phyloP scores from a whole-genome alignment of 768 basidiomycete species.

The Xerocomellus intermedius region DNA sequence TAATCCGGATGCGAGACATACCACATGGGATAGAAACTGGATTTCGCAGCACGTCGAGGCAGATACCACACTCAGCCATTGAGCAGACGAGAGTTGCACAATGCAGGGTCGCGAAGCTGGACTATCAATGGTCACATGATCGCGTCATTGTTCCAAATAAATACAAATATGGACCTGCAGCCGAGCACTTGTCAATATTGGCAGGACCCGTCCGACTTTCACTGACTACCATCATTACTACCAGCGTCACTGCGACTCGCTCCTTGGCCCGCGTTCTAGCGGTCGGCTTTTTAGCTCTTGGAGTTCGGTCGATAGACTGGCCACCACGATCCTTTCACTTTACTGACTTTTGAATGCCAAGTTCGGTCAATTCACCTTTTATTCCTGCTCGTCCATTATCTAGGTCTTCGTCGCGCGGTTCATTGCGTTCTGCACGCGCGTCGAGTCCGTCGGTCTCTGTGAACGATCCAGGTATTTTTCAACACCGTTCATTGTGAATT shows the following conservation, averaged over 20 bases:
- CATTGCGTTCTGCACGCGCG: constrained; percentile 47
- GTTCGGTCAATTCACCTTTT: constrained; percentile 32
- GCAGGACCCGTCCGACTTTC: not conserved
- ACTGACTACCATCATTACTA: constrained; percentile 9
- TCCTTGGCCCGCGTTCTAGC: constrained; percentile 5
- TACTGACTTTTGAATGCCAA: constrained; percentile 33
- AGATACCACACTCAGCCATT: constrained; percentile 63
- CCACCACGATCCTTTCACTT: constrained; percentile 28
- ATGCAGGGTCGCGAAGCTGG: not conserved
- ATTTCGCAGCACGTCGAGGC: constrained; percentile 50
- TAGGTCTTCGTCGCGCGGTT: constrained; percentile 50
- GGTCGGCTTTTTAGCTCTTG: constrained; percentile 2
- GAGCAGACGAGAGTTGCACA: not conserved
- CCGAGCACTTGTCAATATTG: constrained; percentile 2
- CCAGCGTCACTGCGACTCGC: constrained; percentile 3
- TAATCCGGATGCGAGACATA: constrained; percentile 28
- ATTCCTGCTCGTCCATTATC: constrained; percentile 38
- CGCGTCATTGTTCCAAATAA: constrained; percentile 25
- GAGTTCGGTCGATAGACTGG: constrained; percentile 18
- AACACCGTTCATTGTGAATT: constrained; percentile 21
- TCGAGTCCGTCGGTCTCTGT: constrained; percentile 53
- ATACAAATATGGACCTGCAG: constrained; percentile 20
- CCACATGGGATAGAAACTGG: constrained; percentile 67
- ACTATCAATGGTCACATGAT: constrained; percentile 22
- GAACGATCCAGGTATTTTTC: constrained; percentile 64